Conservation (phyloP, 2,329 filamentous ascomycete genomes). For the Didymella keratinophila region DNA sequence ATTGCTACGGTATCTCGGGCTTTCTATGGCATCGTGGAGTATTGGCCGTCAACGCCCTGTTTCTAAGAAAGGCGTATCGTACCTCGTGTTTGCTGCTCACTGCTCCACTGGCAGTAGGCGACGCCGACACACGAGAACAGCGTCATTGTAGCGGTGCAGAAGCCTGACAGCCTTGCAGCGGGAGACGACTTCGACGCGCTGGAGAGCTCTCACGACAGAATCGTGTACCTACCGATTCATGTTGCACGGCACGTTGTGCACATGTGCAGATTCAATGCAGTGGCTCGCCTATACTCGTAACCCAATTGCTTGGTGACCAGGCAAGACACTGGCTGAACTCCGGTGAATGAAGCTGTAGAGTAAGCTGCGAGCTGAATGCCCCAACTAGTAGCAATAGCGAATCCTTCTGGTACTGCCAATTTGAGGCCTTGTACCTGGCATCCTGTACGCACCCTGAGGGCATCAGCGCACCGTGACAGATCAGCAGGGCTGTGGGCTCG, state of each 20-base stretch:
- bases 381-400: constrained; percentile 2
- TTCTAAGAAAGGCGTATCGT: constrained; percentile 32
- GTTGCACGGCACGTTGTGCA: constrained; percentile 18
- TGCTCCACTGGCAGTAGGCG: constrained; percentile 22
- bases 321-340: constrained; percentile 6
- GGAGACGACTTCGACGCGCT: constrained; percentile 18
- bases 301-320: constrained; percentile 1
- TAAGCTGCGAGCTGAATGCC: constrained; percentile 7
- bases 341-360: constrained; percentile 9
- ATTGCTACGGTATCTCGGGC: constrained; percentile 33
- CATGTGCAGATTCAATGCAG: constrained; percentile 17
- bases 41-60: constrained; percentile 26
- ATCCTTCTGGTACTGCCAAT: constrained; percentile 22
- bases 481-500: constrained; percentile 14
- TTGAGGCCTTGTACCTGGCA: constrained; percentile 3
- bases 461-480: constrained; percentile 15
- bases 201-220: constrained; percentile 9
- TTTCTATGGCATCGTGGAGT: constrained; percentile 10
- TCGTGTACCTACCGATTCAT: constrained; percentile 5
- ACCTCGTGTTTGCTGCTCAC: constrained; percentile 41
- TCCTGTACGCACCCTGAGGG: constrained; percentile 1
- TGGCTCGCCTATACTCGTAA: constrained; percentile 13
- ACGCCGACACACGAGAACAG: constrained; percentile 20
- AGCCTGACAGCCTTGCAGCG: constrained; percentile 29
- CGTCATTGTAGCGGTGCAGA: constrained; percentile 7